These are phyloP conservation scores for Xylaria castorea DNA, from an alignment of 495 filamentous ascomycete genomes.

Conservation along the genomic window DNA sequence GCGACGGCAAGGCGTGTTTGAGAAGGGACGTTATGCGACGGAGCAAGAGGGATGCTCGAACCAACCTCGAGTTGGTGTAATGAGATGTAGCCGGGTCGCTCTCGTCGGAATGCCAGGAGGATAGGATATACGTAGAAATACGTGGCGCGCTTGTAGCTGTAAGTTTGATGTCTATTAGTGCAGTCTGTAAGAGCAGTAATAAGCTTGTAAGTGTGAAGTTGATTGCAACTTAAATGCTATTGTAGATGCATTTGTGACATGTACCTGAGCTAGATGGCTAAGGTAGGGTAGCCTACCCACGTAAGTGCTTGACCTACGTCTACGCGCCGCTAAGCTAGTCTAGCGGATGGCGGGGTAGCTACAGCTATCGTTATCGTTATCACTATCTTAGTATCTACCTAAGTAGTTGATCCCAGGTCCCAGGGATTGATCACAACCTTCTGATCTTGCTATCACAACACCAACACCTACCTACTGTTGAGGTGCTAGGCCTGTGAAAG, in stretches of 20 bases:
- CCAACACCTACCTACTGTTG: too few relatives aligned
- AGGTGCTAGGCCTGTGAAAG: too few relatives aligned
- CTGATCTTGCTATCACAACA: too few relatives aligned
- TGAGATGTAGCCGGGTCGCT: not conserved
- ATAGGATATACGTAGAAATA: not conserved
- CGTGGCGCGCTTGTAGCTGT: not conserved
- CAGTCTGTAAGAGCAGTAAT: not conserved
- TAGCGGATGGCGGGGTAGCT: constrained; percentile 18
- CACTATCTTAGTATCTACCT: not conserved
- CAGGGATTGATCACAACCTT: too few relatives aligned
- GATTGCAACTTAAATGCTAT: not conserved
- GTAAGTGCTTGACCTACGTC: not conserved
- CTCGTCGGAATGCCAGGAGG: not conserved
- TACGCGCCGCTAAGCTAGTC: not conserved
- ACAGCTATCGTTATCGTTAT: not conserved
- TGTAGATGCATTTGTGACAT: not conserved
- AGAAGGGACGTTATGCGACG: not conserved
- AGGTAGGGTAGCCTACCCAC: not conserved
- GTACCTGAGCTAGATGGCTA: not conserved
- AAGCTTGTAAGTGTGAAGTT: not conserved
- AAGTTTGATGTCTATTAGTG: not conserved
- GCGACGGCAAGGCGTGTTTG: not conserved
- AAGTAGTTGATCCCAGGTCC: too few relatives aligned
- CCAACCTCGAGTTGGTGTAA: not conserved
- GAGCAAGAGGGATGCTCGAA: not conserved